Base-by-base conservation (phyloP, 306 rosid species). In the Glycyrrhiza uralensis region DNA sequence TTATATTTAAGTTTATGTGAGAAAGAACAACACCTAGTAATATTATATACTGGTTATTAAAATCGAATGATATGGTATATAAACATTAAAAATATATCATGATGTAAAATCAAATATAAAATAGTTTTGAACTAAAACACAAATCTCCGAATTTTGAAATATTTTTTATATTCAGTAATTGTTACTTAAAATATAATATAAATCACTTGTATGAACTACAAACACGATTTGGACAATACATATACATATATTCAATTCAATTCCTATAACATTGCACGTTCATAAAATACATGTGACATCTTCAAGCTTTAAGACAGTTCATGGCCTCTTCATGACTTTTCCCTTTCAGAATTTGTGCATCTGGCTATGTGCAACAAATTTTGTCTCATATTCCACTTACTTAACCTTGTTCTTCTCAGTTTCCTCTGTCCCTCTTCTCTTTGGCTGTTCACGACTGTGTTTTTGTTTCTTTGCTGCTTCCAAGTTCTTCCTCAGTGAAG, bases 401-500 rank as follows among this genome's bases (percentile, higher is more conserved):
- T 61, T 62, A 45, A 56, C 22, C 60, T 63, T 39, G 49, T 60
- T 18, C 55, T 29, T 71, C 58, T 67, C 32, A 28, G 6, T 10
- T 64, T 81, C 80, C 17, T 49, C 78, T 56, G n/a, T 1, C 15
- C 13, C 49, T 60, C 20, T 73, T 63, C 13, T 49, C 56, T 60
- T 41, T 20, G 33, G 14, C 0, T 10, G 15, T 17, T 64, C 76
- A 28, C 32, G 35, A 60, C 19, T 72, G 6, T 56, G 57, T 7
- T 13, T 50, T 29, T 42, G 35, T 66, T 51, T 71, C 66, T 79
- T 78, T 2, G 69, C 56, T 45, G n/a, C 52, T 75, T 79, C 85
- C 44, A 49, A 8, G 32, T 12, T 54, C 72, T 68, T 83, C 75
- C 92, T 86, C 23, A 75, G 84, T 42, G 42, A 58, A 57, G 58